A percentile compares a stretch with the other conserved stretches of the same genome.
These are phyloP conservation scores for Russula lepida DNA, from an alignment of 768 basidiomycete species.

Conservation along the genomic window DNA sequence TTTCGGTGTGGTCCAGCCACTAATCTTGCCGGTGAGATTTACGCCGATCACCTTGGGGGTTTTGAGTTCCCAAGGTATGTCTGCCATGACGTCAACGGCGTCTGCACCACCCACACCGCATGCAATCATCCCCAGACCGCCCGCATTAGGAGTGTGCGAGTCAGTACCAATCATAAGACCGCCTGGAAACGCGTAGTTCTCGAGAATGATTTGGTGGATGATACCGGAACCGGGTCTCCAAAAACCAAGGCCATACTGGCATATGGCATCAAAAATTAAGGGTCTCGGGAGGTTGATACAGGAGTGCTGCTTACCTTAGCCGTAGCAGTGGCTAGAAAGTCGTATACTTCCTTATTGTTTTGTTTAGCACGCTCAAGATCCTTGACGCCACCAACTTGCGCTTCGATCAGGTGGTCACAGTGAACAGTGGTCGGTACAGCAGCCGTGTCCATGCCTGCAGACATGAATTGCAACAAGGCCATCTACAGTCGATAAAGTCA, in stretches of 20 bases:
- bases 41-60: slow-evolving; percentile 99
- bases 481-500: slow-evolving; percentile 46
- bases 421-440: slow-evolving; percentile 98
- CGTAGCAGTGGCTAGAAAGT: slow-evolving; percentile 95
- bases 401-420: slow-evolving; percentile 98
- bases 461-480: slow-evolving; percentile 99
- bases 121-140: slow-evolving; percentile 98
- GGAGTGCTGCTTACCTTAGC: slow-evolving; percentile 54
- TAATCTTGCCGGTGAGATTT: slow-evolving; percentile 88
- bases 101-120: slow-evolving; percentile 99
- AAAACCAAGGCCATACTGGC: slow-evolving; percentile 94
- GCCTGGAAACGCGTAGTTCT: slow-evolving; percentile 99
- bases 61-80: slow-evolving; percentile 97
- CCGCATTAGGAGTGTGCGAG: slow-evolving; percentile 98
- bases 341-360: slow-evolving; percentile 98
- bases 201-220: slow-evolving; percentile 97
- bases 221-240: slow-evolving; percentile 99
- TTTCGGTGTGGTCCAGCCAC: slow-evolving; percentile 97
- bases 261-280: neutral
- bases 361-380: slow-evolving; percentile 88
- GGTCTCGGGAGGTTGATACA: neutral
- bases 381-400: slow-evolving; percentile 87
- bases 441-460: slow-evolving; percentile 94
- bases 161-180: slow-evolving; percentile 99
- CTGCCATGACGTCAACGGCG: slow-evolving; percentile 98